Conservation (phyloP, 192 early-diverging fungal genomes). For the Entomortierella beljakovae region DNA sequence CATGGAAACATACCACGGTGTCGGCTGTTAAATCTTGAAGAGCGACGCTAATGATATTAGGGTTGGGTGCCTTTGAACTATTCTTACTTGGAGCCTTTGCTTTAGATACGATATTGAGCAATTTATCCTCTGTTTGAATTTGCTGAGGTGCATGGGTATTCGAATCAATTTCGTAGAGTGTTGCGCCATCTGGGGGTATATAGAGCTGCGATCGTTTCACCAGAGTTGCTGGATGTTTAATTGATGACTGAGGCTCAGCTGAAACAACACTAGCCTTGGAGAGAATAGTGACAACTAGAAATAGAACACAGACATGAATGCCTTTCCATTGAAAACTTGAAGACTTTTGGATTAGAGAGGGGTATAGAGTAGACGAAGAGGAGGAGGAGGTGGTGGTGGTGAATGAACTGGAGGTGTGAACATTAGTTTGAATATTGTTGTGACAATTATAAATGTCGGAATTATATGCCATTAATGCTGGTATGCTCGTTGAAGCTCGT, state of each 20-base stretch:
- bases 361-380: neutral
- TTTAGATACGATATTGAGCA: slow-evolving; percentile 20
- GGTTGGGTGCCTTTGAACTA: slow-evolving; percentile 3
- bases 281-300: slow-evolving; percentile 17
- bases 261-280: slow-evolving; percentile 8
- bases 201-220: slow-evolving; percentile 17
- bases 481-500: neutral
- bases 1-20: slow-evolving; percentile 28
- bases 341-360: slow-evolving; percentile 29
- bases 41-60: slow-evolving; percentile 36
- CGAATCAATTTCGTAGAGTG: slow-evolving; percentile 9
- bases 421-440: neutral
- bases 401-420: neutral
- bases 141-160: neutral
- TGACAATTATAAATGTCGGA: neutral
- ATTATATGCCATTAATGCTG: neutral
- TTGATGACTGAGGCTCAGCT: slow-evolving; percentile 7
- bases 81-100: slow-evolving; percentile 2
- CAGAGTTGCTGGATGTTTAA: neutral
- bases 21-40: slow-evolving; percentile 41
- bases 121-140: neutral
- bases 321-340: slow-evolving; percentile 3
- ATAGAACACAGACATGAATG: slow-evolving; percentile 21
- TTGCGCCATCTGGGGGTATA: slow-evolving; percentile 36
- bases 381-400: neutral